Percentiles rank a stretch among this genome's conserved stretches.
Conservation (phyloP, 2,329 filamentous ascomycete species). For the Metarhizium album region DNA sequence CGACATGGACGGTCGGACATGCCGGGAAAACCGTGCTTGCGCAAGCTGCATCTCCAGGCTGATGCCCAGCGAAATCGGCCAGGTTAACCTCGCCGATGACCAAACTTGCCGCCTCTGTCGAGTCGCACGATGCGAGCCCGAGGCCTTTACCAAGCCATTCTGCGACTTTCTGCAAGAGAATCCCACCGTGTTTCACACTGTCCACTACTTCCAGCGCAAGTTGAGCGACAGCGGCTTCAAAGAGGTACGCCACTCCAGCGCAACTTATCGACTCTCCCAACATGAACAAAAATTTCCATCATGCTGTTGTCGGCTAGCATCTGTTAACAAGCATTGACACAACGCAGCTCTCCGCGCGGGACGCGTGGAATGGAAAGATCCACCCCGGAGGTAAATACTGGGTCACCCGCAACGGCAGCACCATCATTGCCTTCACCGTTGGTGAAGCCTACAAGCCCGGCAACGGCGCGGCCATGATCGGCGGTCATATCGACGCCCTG, state of each 20-base stretch:
- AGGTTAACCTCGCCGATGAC: conserved; percentile 18
- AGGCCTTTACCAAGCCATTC: conserved; percentile 72
- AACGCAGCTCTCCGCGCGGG: conserved; percentile 59
- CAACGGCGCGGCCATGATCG: conserved; percentile 80
- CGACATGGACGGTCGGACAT: conserved; percentile 27
- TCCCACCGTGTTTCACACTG: conserved; percentile 87
- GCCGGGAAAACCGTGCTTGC: conserved; percentile 26
- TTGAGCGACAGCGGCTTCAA: conserved; percentile 63
- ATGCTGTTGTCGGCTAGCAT: background rate
- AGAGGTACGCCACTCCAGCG: conserved; percentile 37
- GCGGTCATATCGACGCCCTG: conserved; percentile 85
- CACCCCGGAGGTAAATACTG: conserved; percentile 81
- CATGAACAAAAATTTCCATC: background rate
- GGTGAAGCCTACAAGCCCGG: conserved; percentile 73
- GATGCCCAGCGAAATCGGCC: conserved; percentile 15
- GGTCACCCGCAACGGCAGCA: conserved; percentile 73
- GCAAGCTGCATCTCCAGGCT: conserved; percentile 27
- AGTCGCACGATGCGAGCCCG: conserved; percentile 35
- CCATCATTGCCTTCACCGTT: conserved; percentile 75
- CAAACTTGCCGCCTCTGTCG: conserved; percentile 26
- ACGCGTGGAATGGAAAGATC: conserved; percentile 64
- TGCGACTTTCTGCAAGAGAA: conserved; percentile 80
- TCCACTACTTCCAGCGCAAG: conserved; percentile 65
- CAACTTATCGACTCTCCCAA: background rate
- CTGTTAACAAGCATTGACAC: background rate